Base-by-base conservation (phyloP, 2,329 filamentous ascomycete species). In the Clarireedia paspali region DNA sequence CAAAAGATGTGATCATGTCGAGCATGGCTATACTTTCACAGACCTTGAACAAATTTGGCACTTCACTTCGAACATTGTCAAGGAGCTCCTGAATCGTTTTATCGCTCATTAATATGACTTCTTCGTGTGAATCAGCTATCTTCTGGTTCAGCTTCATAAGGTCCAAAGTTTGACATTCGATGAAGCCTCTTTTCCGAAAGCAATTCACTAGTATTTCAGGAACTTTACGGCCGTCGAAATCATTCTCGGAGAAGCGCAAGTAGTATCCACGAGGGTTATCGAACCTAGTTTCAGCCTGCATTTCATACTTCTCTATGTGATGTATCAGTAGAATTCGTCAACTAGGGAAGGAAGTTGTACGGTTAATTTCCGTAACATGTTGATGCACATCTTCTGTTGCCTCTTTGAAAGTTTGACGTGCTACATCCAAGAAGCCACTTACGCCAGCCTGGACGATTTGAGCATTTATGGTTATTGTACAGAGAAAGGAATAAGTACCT, bases 351-450 rank as follows among this genome's bases (percentile, higher is more conserved):
- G 48, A 24, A 23, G 2, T 60, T 73, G 55, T 70, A 87, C 89
- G 76, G 59, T 81, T 81, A 10, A 96, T 70, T 15, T 83, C 78
- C 23, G 81, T 77, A 2, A 92, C 77, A 67, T 92, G 82, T 51
- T 86, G 77, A 62, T 87, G 80, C 4, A 89, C 82, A 69, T 96
- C 89, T 49, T 87, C 81, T 5, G 85, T 94, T 1, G 87, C 83
- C 68, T 97, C 92, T 64, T 94, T 95, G 72, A 94, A 96, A 0
- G 89, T 90, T 65, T 91, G 87, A 5, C 91, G 82, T 36, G 90
- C 89, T 39, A 96, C 88, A 71, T 96, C 92, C 4, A 97, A 80
- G 56, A 96, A 80, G 2, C 89, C 89, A 63, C 89, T 91, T 44
- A 94, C 83, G 0, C 89, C 89, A 47, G 89, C 83, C 80, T 89